phyloP scores from a whole-genome alignment of 1,139 yeast genomes.

The Geotrichum citri-aurantii region DNA sequence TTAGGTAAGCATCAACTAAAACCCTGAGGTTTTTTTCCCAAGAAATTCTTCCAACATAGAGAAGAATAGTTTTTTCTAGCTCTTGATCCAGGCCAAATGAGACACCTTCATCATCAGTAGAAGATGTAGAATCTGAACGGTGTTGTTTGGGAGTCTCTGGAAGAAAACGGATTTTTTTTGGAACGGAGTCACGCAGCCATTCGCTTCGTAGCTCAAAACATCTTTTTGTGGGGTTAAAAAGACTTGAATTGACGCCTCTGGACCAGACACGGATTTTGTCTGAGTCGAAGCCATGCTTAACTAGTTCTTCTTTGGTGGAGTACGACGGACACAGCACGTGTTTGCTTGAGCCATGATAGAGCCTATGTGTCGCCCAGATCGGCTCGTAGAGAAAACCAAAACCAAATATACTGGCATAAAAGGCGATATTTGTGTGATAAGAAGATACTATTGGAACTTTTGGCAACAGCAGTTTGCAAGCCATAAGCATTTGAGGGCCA shows the following conservation, averaged over 20 bases:
- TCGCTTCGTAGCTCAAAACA: slow-evolving; percentile 13
- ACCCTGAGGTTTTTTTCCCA: slow-evolving; percentile 28
- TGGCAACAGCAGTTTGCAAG: slow-evolving; percentile 20
- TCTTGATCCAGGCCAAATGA: slow-evolving; percentile 18
- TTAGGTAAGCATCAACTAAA: slow-evolving; percentile 29
- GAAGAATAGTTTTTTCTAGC: slow-evolving; percentile 18
- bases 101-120: slow-evolving; percentile 20
- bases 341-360: slow-evolving; percentile 21
- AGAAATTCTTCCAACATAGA: slow-evolving; percentile 24
- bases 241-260: slow-evolving; percentile 21
- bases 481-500: slow-evolving; percentile 23
- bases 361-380: slow-evolving; percentile 22
- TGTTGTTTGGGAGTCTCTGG: not conserved
- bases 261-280: slow-evolving; percentile 21
- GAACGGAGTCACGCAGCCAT: slow-evolving; percentile 12
- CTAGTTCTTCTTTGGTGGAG: slow-evolving; percentile 20
- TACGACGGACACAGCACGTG: slow-evolving; percentile 21
- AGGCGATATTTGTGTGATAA: slow-evolving; percentile 24
- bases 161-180: not conserved
- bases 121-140: not conserved
- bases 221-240: slow-evolving; percentile 18
- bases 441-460: slow-evolving; percentile 22
- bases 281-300: slow-evolving; percentile 19
- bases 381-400: slow-evolving; percentile 22
- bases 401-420: slow-evolving; percentile 23